A percentile compares a stretch with the other conserved stretches of the same genome.
Evolutionary conservation across 305 asterid species (phyloP).

Genomic region (Fraxinus xanthoxyloides): DNA sequence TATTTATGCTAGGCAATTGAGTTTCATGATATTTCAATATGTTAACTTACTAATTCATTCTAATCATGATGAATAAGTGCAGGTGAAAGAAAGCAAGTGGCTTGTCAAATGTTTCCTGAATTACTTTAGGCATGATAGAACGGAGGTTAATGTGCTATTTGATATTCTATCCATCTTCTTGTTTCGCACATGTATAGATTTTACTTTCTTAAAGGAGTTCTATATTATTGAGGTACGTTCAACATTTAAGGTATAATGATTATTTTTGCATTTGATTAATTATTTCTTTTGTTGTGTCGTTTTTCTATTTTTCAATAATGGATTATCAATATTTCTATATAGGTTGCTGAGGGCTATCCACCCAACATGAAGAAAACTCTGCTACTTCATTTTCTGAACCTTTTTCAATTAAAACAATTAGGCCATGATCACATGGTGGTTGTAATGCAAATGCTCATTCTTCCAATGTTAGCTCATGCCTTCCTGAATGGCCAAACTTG

Average conservation of each 20-base stretch:
- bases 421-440: slow-evolving; percentile 97
- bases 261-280: slow-evolving; percentile 11
- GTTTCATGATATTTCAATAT: slow-evolving; percentile 3
- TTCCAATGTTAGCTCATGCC: slow-evolving; percentile 98
- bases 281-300: neutral
- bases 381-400: slow-evolving; percentile 83
- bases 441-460: slow-evolving; percentile 98
- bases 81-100: slow-evolving; percentile 99
- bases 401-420: slow-evolving; percentile 81
- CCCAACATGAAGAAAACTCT: slow-evolving; percentile 87
- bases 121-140: slow-evolving; percentile 84
- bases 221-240: slow-evolving; percentile 86
- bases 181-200: slow-evolving; percentile 88
- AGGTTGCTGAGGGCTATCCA: slow-evolving; percentile 98
- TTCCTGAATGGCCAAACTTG: slow-evolving; percentile 95
- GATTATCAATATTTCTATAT: slow-evolving; percentile 22
- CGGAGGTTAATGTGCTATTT: slow-evolving; percentile 86
- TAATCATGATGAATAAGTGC: slow-evolving; percentile 34
- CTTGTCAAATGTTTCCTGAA: slow-evolving; percentile 97
- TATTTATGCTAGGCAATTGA: neutral
- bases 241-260: slow-evolving; percentile 13
- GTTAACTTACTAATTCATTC: slow-evolving; percentile 21
- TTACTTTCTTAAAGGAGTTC: slow-evolving; percentile 97
- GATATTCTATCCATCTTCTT: slow-evolving; percentile 92
- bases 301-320: slow-evolving; percentile 5